Percentiles rank a stretch among this genome's conserved stretches.
Conservation (phyloP, 495 filamentous ascomycete genomes). For the Physcia stellaris region DNA sequence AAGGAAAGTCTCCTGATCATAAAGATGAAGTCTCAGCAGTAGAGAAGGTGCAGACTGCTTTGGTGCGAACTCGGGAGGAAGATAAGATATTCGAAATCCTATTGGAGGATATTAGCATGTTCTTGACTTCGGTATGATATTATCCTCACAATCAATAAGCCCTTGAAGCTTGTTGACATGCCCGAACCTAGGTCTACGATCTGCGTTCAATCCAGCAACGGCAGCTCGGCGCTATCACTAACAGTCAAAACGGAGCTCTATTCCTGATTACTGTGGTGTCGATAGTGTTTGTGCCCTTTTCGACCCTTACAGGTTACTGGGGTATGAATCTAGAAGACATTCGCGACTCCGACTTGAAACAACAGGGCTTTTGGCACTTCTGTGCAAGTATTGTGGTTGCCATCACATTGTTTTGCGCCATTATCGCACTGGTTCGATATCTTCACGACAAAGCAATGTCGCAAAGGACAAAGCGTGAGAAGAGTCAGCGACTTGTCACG, state of each 20-base stretch:
- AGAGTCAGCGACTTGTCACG: background rate
- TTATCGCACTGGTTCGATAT: background rate
- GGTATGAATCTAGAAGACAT: constrained; percentile 6
- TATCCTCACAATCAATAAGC: background rate
- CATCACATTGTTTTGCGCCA: background rate
- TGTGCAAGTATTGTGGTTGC: constrained; percentile 10
- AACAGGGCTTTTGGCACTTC: background rate
- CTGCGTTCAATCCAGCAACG: constrained; percentile 6
- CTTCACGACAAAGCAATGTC: background rate
- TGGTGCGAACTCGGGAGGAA: background rate
- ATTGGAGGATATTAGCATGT: background rate
- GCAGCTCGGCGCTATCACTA: background rate
- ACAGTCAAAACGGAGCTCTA: constrained; percentile 3
- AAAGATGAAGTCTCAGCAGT: background rate
- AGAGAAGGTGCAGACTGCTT: background rate
- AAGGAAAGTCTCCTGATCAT: constrained; percentile 1
- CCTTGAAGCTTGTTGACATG: background rate
- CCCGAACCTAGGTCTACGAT: constrained; percentile 4
- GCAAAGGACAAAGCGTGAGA: background rate
- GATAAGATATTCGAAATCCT: background rate
- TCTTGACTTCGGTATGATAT: background rate
- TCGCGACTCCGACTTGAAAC: background rate
- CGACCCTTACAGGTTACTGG: constrained; percentile 3
- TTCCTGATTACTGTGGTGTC: constrained; percentile 1
- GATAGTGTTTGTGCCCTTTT: constrained; percentile 2